Evolutionary conservation across 2,329 filamentous ascomycete genomes (phyloP).

Genomic region (Scedosporium apiospermum): DNA sequence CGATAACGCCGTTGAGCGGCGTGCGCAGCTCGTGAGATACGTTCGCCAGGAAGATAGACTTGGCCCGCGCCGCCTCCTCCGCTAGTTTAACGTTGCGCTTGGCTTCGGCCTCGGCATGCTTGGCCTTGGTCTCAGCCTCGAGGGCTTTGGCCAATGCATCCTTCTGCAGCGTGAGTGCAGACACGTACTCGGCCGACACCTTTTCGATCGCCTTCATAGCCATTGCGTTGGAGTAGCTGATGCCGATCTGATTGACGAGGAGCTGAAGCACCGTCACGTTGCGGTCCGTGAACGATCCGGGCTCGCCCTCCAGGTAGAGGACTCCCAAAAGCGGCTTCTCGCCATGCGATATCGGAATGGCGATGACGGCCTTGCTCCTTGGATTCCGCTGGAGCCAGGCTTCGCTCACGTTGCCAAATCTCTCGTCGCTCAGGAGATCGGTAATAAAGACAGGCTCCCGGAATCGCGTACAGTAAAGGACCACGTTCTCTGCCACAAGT

Average conservation of each 20-base stretch:
- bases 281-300: constrained; percentile 68
- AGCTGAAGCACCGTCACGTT: constrained; percentile 58
- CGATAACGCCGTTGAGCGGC: constrained; percentile 80
- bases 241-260: constrained; percentile 69
- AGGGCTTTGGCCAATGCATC: constrained; percentile 62
- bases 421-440: constrained; percentile 64
- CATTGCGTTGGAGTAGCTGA: constrained; percentile 60
- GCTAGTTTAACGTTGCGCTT: constrained; percentile 72
- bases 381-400: constrained; percentile 61
- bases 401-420: constrained; percentile 66
- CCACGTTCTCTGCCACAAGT: constrained; percentile 65
- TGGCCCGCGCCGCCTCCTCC: constrained; percentile 74
- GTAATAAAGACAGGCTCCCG: constrained; percentile 65
- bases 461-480: constrained; percentile 69
- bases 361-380: constrained; percentile 64
- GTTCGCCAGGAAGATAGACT: constrained; percentile 71
- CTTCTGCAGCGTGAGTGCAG: constrained; percentile 71
- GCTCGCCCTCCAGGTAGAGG: constrained; percentile 65
- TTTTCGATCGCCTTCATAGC: constrained; percentile 64
- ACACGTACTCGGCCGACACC: constrained; percentile 67
- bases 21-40: constrained; percentile 76
- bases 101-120: constrained; percentile 65
- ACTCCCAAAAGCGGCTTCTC: constrained; percentile 61
- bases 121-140: constrained; percentile 66
- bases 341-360: constrained; percentile 70